These are phyloP conservation scores for Claviceps spartinae DNA, from an alignment of 2,329 filamentous ascomycete species.

Conservation along the genomic window DNA sequence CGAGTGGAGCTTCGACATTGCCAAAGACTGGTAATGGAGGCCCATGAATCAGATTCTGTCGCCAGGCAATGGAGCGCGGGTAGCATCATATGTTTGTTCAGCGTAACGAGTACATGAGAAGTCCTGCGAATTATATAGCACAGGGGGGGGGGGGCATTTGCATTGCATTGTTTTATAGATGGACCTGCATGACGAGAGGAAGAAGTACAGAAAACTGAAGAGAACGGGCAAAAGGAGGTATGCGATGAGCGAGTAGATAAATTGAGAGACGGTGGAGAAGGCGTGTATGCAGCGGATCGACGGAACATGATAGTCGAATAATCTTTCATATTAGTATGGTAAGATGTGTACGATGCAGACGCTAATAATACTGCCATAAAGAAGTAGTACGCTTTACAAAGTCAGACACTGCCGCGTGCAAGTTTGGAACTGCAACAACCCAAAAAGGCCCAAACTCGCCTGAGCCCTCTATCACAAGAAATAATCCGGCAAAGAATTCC, in stretches of 20 bases:
- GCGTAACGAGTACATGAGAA: conserved; percentile 11
- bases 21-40: conserved; percentile 72
- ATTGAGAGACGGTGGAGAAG: not conserved
- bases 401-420: no score
- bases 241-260: not conserved
- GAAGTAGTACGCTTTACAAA: no score
- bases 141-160: not conserved
- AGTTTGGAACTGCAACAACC: no score
- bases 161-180: not conserved
- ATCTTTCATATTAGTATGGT: not conserved
- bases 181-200: not conserved
- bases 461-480: conserved; percentile 39
- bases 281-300: not conserved
- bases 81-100: conserved; percentile 5
- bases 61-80: not conserved
- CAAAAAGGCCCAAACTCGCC: no score
- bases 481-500: conserved; percentile 53
- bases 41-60: conserved; percentile 3
- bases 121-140: conserved; percentile 5
- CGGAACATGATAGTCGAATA: not conserved
- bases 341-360: no score
- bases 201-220: not conserved
- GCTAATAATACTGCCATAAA: no score
- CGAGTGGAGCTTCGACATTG: conserved; percentile 92
- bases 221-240: not conserved